Evolutionary conservation across 2,329 filamentous ascomycete species (phyloP).

Genomic region (Elsinoe perseae): DNA sequence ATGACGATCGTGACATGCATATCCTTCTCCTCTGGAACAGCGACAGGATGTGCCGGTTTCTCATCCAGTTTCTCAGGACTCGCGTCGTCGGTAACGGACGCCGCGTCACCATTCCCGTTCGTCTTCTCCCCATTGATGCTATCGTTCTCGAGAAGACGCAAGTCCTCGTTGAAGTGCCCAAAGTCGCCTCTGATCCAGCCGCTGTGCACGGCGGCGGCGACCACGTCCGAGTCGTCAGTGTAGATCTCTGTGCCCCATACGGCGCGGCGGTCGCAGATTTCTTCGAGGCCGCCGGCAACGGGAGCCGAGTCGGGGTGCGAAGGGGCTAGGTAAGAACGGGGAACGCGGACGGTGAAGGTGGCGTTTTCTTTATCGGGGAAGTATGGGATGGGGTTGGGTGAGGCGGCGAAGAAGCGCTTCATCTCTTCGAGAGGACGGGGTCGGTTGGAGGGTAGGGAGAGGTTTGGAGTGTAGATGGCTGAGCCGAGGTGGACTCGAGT

Average conservation of each 20-base stretch:
- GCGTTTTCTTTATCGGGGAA: constrained; percentile 78
- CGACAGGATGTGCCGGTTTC: constrained; percentile 50
- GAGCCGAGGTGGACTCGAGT: constrained; percentile 78
- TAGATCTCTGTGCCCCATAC: constrained; percentile 94
- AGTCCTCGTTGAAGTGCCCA: constrained; percentile 45
- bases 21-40: constrained; percentile 62
- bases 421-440: constrained; percentile 36
- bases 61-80: constrained; percentile 9
- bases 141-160: constrained; percentile 32
- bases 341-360: constrained; percentile 80
- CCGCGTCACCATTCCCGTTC: not conserved
- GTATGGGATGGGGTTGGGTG: constrained; percentile 65
- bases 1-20: constrained; percentile 81
- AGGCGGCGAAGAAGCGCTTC: constrained; percentile 51
- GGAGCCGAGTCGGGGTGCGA: constrained; percentile 17
- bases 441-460: constrained; percentile 41
- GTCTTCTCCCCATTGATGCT: constrained; percentile 34
- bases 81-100: not conserved
- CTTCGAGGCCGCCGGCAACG: constrained; percentile 49
- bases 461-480: constrained; percentile 65
- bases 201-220: constrained; percentile 86
- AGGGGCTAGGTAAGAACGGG: constrained; percentile 61
- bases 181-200: constrained; percentile 90
- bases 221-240: constrained; percentile 88
- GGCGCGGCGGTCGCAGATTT: constrained; percentile 71